Conservation (phyloP, 2,329 filamentous ascomycete genomes). For the Verticillium longisporum region DNA sequence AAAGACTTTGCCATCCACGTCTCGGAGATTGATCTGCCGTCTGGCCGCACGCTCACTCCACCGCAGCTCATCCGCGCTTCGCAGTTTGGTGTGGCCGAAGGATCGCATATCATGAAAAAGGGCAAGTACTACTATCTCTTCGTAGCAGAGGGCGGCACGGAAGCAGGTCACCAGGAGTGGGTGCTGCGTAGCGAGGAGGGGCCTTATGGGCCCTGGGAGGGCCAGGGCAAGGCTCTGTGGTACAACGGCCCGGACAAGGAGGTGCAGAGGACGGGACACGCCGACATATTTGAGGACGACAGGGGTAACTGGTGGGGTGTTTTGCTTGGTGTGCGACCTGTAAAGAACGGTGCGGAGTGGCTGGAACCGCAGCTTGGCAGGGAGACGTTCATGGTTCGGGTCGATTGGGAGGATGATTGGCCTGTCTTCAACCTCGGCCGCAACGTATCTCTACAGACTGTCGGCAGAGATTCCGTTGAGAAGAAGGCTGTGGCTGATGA, state of each 20-base stretch:
- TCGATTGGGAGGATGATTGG: constrained; percentile 45
- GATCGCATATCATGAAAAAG: constrained; percentile 29
- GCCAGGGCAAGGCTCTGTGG: constrained; percentile 34
- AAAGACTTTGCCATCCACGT: constrained; percentile 47
- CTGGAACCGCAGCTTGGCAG: constrained; percentile 29
- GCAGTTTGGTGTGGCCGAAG: constrained; percentile 32
- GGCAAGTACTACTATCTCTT: constrained; percentile 30
- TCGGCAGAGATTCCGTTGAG: constrained; percentile 17
- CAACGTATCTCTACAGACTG: constrained; percentile 31
- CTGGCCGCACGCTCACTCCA: constrained; percentile 29
- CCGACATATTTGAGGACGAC: constrained; percentile 37
- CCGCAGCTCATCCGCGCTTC: constrained; percentile 28
- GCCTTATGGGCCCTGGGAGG: constrained; percentile 43
- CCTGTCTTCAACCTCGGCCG: constrained; percentile 35
- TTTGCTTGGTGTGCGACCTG: constrained; percentile 35
- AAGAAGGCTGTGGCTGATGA: constrained; percentile 17
- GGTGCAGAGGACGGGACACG: constrained; percentile 43
- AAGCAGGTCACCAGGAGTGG: constrained; percentile 45
- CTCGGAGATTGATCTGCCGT: constrained; percentile 32
- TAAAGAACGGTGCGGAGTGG: constrained; percentile 18
- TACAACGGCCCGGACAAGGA: constrained; percentile 38
- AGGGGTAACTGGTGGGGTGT: constrained; percentile 41
- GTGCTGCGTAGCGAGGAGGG: constrained; percentile 36
- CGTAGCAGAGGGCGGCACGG: constrained; percentile 33
- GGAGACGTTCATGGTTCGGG: constrained; percentile 42